A percentile compares a stretch with the other conserved stretches of the same genome.
Evolutionary conservation across 2,329 filamentous ascomycete species (phyloP).

Genomic region (Macrophomina phaseolina): DNA sequence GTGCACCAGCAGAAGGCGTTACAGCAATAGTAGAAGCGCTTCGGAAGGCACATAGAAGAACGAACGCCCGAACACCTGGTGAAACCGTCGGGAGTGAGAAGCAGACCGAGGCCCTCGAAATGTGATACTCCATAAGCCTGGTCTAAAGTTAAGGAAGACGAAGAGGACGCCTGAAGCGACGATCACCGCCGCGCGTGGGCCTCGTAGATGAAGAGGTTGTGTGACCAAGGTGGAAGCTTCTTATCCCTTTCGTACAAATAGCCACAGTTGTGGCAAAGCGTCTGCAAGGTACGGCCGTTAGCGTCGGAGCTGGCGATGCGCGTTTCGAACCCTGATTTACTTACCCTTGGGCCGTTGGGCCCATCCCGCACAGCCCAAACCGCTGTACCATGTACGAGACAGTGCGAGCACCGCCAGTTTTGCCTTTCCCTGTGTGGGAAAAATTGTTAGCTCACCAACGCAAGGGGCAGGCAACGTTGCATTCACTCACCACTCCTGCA

Average conservation of each 20-base stretch:
- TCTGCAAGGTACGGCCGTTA: slow-evolving; percentile 54
- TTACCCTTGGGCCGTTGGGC: slow-evolving; percentile 80
- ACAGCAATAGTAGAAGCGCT: background rate
- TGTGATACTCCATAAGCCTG: slow-evolving; percentile 21
- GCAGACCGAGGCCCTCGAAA: background rate
- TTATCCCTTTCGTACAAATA: slow-evolving; percentile 87
- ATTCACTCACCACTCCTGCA: slow-evolving; percentile 48
- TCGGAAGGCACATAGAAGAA: background rate
- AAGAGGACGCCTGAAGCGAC: background rate
- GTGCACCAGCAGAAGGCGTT: background rate
- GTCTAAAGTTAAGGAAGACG: slow-evolving; percentile 9
- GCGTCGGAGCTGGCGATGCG: background rate
- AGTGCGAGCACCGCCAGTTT: slow-evolving; percentile 88
- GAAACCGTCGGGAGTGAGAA: background rate
- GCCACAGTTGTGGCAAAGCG: slow-evolving; percentile 92
- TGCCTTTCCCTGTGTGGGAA: slow-evolving; percentile 66
- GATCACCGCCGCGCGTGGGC: slow-evolving; percentile 23
- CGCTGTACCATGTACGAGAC: slow-evolving; percentile 82
- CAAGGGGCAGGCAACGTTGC: background rate
- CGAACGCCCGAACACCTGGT: slow-evolving; percentile 16
- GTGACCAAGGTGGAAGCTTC: slow-evolving; percentile 78
- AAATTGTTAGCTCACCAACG: slow-evolving; percentile 9
- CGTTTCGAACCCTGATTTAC: slow-evolving; percentile 41
- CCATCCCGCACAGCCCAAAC: slow-evolving; percentile 97
- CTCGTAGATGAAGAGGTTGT: slow-evolving; percentile 66